These are phyloP conservation scores for Rhodotorula graminis DNA, from an alignment of 768 basidiomycete genomes.

Conservation along the genomic window DNA sequence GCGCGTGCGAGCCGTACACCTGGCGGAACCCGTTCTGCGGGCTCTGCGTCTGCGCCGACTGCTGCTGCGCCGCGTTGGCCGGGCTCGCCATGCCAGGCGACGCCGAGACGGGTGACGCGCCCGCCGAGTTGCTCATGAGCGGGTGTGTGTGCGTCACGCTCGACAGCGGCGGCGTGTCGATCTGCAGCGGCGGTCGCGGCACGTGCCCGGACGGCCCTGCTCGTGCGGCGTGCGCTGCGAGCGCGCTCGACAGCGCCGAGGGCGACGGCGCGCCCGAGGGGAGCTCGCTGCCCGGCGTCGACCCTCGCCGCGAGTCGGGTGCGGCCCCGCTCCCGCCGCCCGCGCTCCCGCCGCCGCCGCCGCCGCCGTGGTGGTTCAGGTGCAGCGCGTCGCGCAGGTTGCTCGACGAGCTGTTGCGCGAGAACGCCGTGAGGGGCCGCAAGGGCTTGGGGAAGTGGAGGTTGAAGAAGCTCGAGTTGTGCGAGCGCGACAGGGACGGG, in stretches of 20 bases:
- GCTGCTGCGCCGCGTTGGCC: neutral
- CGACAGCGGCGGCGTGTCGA: neutral
- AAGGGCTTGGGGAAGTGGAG: constrained; percentile 42
- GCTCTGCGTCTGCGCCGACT: neutral
- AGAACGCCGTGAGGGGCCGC: constrained; percentile 39
- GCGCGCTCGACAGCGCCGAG: constrained; percentile 42
- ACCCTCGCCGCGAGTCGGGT: neutral
- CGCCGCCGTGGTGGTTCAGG: neutral
- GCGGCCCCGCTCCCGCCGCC: neutral
- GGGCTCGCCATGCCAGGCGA: constrained; percentile 14
- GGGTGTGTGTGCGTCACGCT: constrained; percentile 20
- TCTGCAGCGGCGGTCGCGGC: neutral
- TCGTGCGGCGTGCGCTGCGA: constrained; percentile 37
- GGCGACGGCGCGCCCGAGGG: constrained; percentile 24
- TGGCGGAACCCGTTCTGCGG: neutral
- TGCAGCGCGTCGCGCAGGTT: constrained; percentile 22
- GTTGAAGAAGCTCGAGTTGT: constrained; percentile 33
- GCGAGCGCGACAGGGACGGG: constrained; percentile 16
- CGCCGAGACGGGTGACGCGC: constrained; percentile 21
- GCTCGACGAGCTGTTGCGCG: constrained; percentile 22
- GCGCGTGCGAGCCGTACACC: neutral
- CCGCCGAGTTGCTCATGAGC: constrained; percentile 18
- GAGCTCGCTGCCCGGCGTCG: constrained; percentile 4
- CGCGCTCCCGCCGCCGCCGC: too few relatives aligned
- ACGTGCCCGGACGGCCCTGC: constrained; percentile 11